Evolutionary conservation across 2,329 filamentous ascomycete species (phyloP).

Genomic region (Chaetothyriales sp.): DNA sequence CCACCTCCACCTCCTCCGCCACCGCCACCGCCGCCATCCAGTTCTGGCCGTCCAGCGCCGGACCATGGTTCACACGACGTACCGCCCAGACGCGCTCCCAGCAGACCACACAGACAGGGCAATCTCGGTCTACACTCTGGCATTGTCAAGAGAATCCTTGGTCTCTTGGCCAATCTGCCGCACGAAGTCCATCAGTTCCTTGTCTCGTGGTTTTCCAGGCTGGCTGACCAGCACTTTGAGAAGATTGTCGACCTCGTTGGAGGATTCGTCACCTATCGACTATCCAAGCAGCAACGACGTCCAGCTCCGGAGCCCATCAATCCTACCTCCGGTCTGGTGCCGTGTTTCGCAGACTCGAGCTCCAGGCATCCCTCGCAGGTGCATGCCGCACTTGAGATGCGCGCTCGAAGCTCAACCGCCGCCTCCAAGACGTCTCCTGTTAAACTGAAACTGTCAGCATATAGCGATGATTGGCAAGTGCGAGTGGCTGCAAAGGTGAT

Average conservation of each 20-base stretch:
- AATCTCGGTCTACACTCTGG: constrained; percentile 57
- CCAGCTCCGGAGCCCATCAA: constrained; percentile 39
- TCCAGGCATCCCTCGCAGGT: constrained; percentile 48
- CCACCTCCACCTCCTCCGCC: background rate
- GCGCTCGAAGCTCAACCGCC: constrained; percentile 28
- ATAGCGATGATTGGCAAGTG: constrained; percentile 80
- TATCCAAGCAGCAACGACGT: constrained; percentile 53
- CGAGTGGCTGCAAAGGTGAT: constrained; percentile 66
- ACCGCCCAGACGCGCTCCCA: constrained; percentile 6
- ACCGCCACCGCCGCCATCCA: too few species aligned
- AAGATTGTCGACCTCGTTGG: constrained; percentile 61
- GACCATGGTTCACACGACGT: constrained; percentile 3
- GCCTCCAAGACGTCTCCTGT: constrained; percentile 39
- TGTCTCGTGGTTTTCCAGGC: constrained; percentile 61
- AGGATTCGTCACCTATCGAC: constrained; percentile 65
- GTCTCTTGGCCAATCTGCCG: constrained; percentile 60
- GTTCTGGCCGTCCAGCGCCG: background rate
- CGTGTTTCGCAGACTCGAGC: constrained; percentile 52
- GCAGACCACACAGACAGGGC: constrained; percentile 17
- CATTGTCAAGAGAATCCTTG: constrained; percentile 71
- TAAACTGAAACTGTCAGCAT: constrained; percentile 39
- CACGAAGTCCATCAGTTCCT: constrained; percentile 62
- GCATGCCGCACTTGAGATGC: constrained; percentile 55
- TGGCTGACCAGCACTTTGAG: constrained; percentile 52
- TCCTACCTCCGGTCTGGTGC: constrained; percentile 52